These are phyloP conservation scores for Domatiomyces globalis DNA, from an alignment of 2,329 filamentous ascomycete species.

Conservation along the genomic window DNA sequence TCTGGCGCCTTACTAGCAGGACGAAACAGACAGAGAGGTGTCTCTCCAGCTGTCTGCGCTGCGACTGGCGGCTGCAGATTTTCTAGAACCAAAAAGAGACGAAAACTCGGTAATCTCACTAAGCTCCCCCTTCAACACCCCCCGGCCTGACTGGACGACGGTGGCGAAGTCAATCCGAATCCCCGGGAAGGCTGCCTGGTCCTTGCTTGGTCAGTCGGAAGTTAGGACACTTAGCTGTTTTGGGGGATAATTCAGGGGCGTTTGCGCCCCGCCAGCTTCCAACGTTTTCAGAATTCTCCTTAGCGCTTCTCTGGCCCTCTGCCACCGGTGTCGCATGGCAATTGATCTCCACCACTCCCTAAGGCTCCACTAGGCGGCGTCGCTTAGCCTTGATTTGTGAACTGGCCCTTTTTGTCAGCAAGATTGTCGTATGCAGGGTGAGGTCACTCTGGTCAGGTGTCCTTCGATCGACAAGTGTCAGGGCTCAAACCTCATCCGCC, in stretches of 20 bases:
- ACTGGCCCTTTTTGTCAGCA: neutral
- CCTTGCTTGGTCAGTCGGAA: neutral
- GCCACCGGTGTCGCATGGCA: constrained; percentile 1
- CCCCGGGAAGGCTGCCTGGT: neutral
- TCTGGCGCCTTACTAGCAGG: too few relatives aligned
- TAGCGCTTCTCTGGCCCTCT: neutral
- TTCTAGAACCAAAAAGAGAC: neutral
- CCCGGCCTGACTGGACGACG: neutral
- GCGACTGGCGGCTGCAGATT: neutral
- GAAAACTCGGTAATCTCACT: constrained; percentile 1
- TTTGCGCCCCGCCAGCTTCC: neutral
- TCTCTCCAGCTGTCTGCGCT: neutral
- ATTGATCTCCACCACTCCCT: neutral
- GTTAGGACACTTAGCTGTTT: neutral
- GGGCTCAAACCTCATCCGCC: neutral
- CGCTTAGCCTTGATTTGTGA: neutral
- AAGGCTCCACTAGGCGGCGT: neutral
- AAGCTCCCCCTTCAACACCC: neutral
- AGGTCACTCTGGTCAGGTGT: constrained; percentile 1
- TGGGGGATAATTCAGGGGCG: constrained; percentile 1
- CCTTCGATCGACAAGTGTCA: neutral
- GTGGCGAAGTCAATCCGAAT: constrained; percentile 1
- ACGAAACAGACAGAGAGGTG: neutral
- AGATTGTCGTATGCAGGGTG: neutral
- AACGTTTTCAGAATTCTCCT: neutral